Percentiles rank a stretch among this genome's conserved stretches.
Conservation (phyloP, 352 stramenopile genomes). For the Plasmopara viticola region DNA sequence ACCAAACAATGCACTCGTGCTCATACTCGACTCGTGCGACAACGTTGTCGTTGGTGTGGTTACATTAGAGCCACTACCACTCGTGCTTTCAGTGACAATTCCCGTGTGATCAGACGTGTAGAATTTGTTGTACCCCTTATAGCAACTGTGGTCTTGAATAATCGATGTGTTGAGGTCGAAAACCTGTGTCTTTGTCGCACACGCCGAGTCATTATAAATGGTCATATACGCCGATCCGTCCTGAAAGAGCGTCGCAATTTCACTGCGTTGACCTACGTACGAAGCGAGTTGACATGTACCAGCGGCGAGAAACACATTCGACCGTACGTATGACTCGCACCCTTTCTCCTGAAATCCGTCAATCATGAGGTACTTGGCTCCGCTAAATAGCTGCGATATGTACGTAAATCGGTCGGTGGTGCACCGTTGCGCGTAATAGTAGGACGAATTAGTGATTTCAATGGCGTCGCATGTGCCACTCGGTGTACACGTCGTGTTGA, state of each 20-base stretch:
- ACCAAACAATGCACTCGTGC: constrained; percentile 17
- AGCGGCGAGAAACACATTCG: constrained; percentile 28
- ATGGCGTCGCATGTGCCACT: constrained; percentile 22
- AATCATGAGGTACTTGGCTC: constrained; percentile 35
- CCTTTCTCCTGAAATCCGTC: constrained; percentile 22
- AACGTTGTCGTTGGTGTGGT: constrained; percentile 1
- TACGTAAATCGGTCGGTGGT: constrained; percentile 28
- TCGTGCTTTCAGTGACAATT: constrained; percentile 1
- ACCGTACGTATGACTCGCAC: constrained; percentile 22
- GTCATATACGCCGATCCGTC: constrained; percentile 35
- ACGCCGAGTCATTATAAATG: constrained; percentile 36
- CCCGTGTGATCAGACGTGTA: constrained; percentile 26
- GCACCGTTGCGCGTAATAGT: constrained; percentile 31
- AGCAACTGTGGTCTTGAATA: constrained; percentile 22
- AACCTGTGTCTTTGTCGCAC: constrained; percentile 18
- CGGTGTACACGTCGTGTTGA: constrained; percentile 13
- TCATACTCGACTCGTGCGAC: constrained; percentile 18
- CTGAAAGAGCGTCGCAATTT: constrained; percentile 28
- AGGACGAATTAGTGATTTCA: constrained; percentile 29
- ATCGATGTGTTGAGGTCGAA: constrained; percentile 24
- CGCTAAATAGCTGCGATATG: constrained; percentile 25
- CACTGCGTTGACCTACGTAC: constrained; percentile 27
- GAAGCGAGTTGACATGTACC: constrained; percentile 33
- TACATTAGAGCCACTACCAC: constrained; percentile 8
- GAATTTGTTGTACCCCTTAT: constrained; percentile 30